These are phyloP conservation scores for Pyrrhoderma lamaoense DNA, from an alignment of 1,284 basidiomycete species.

Conservation along the genomic window DNA sequence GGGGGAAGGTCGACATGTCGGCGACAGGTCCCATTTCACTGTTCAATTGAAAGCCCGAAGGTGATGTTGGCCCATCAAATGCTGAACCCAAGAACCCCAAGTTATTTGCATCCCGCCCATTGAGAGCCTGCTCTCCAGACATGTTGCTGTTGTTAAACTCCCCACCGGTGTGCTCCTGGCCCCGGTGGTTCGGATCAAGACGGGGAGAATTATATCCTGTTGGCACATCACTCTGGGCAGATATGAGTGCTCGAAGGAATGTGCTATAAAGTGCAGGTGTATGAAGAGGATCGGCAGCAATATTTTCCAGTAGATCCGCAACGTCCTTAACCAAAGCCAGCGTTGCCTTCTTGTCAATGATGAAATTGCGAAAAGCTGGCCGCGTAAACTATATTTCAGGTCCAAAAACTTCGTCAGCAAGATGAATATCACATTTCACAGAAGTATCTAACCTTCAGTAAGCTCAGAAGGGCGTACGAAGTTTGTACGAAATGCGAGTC, in stretches of 20 bases:
- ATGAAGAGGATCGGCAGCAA: slow-evolving; percentile 69
- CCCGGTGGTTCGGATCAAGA: slow-evolving; percentile 9
- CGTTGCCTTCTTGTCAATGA: slow-evolving; percentile 67
- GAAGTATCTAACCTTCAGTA: slow-evolving; percentile 66
- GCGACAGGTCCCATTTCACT: slow-evolving; percentile 75
- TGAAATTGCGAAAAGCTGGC: slow-evolving; percentile 72
- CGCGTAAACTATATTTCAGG: slow-evolving; percentile 54
- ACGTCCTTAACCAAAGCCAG: slow-evolving; percentile 72
- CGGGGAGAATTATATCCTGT: slow-evolving; percentile 10
- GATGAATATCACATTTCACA: slow-evolving; percentile 21
- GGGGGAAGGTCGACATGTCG: slow-evolving; percentile 75
- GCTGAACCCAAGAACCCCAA: slow-evolving; percentile 19
- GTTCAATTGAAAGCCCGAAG: slow-evolving; percentile 59
- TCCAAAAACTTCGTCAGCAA: slow-evolving; percentile 20
- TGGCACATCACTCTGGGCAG: slow-evolving; percentile 43
- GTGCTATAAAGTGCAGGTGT: slow-evolving; percentile 82
- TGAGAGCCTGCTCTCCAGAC: slow-evolving; percentile 20
- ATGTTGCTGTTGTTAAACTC: not conserved
- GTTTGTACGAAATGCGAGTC: slow-evolving; percentile 91
- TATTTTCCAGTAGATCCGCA: slow-evolving; percentile 68
- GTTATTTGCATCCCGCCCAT: slow-evolving; percentile 15
- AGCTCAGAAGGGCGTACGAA: slow-evolving; percentile 80
- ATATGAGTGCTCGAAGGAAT: slow-evolving; percentile 76
- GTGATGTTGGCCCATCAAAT: slow-evolving; percentile 18
- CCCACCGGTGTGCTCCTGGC: slow-evolving; percentile 5